A percentile compares a stretch with the other conserved stretches of the same genome.
phyloP scores from a whole-genome alignment of 345 rosid genomes.

The Linum tenue region DNA sequence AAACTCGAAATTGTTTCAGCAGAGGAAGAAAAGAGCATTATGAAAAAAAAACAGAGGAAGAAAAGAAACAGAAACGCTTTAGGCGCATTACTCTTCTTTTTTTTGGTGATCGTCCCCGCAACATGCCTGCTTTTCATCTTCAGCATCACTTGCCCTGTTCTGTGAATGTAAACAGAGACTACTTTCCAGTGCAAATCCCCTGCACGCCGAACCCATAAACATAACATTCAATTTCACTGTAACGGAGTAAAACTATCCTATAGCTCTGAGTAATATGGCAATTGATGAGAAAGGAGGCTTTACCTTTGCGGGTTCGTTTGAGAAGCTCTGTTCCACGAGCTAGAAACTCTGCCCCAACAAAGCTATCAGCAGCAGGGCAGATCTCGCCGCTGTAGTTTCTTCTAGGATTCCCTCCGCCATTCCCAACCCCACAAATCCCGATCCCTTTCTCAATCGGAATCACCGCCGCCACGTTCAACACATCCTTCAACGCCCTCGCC shows the following conservation, averaged over 20 bases:
- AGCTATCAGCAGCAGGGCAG: slow-evolving; percentile 37
- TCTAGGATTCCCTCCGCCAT: slow-evolving; percentile 22
- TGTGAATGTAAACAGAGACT: slow-evolving; percentile 70
- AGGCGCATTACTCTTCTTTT: slow-evolving; percentile 60
- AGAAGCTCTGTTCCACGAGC: slow-evolving; percentile 83
- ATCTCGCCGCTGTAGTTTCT: slow-evolving; percentile 46
- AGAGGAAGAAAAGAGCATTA: background rate
- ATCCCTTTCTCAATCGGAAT: slow-evolving; percentile 58
- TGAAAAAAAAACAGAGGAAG: background rate
- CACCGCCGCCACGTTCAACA: slow-evolving; percentile 66
- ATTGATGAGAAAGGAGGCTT: too few species aligned
- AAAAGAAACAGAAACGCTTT: too few species aligned
- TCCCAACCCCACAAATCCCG: slow-evolving; percentile 36
- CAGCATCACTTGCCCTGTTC: slow-evolving; percentile 62
- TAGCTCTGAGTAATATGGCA: background rate
- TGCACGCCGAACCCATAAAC: slow-evolving; percentile 17
- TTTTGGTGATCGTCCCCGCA: slow-evolving; percentile 73
- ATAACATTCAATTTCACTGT: background rate
- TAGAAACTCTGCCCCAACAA: slow-evolving; percentile 55
- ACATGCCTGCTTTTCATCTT: slow-evolving; percentile 91
- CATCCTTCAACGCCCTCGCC: slow-evolving; percentile 84
- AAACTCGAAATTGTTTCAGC: background rate
- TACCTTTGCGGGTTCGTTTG: slow-evolving; percentile 88
- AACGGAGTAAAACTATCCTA: background rate
- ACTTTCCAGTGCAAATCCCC: slow-evolving; percentile 96